Base-by-base conservation (phyloP, 1,284 basidiomycete genomes). In the Trametes sp. region DNA sequence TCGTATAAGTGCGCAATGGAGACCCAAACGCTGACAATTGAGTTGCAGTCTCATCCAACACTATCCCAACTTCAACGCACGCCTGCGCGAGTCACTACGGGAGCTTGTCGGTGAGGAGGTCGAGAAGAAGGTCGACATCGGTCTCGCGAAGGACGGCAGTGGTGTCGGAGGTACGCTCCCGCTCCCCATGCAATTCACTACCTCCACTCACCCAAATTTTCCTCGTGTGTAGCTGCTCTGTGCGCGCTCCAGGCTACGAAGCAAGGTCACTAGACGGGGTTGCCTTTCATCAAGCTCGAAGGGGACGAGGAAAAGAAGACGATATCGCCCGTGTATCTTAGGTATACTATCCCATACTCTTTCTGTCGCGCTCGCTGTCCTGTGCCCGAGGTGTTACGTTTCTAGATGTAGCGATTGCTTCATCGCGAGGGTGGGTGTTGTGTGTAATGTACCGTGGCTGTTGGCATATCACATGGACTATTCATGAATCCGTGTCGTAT, bases 111-210 rank as follows among this genome's bases (percentile, higher is more conserved):
- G 97, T 8, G 82, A 87, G 44, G 85, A 93, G 44, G 87, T 91
- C 5, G 95, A 95, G 79, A 82, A 86, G 72, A 81, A 87, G 38
- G 87, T 98, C 8, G 85, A 90, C 64, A 93, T 98, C 69, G 96
- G 94, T 24, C 77, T 98, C 70, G 97, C 97, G 5, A 98, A 98
- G 79, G 98, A 99, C 73, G 97, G 98, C 26, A 96, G 94, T 74
- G 98, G 97, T 56, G 95, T 97, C 42, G 97, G 97, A 73, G 95
- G 94, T 96, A 77, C 77, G 90, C 75, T 9, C 45, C 5, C 35
- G 53, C 24, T 19, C 4, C 14, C 29, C 55, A 11, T 10, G n/a
- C 21, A 58, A 16, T 42, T 10, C 23, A 3, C n/a, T 21, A 51
- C 8, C 14, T 23, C 13, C 42, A 35, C 28, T 38, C 38, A 53